Evolutionary conservation across 768 basidiomycete species (phyloP), one percentile per base, ranked within the genome.

Genomic region (Termitomyces sp.): DNA sequence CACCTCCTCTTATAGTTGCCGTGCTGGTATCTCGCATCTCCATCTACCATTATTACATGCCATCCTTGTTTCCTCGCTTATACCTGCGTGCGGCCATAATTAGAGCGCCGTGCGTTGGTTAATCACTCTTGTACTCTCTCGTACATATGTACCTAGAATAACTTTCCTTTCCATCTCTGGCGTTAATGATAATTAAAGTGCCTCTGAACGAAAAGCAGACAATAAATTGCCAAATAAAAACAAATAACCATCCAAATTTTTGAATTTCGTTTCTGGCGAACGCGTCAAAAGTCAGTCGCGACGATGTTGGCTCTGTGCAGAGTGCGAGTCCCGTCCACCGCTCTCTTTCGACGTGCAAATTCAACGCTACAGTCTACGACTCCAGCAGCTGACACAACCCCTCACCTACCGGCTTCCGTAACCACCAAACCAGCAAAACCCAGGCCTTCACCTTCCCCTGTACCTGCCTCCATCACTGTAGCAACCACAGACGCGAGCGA

Each of bases 241-340:
- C 58, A 65, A 59, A 65, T n/a, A 63, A 46, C 22, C 5, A 9
- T 47, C 53, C 62, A 59, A 65, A 61, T 57, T 59, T 59, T 65
- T 58, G 53, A 7, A 7, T 7, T 30, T 30, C 30, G 45, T 24
- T 32, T 42, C 8, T 6, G n/a, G 32, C 42, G 32, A 54, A 52
- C 57, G 58, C 53, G 59, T 48, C 47, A 13, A 20, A 9, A n/a
- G 54, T 48, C 22, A 45, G 55, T 48, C 49, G 38, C 57, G 45
- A 56, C 26, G 48, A 71, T 72, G 70, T 63, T 74, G 44, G 63
- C 64, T 56, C 61, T 70, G 12, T 66, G 71, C 63, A 65, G 64
- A 61, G 54, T 67, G n/a, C 61, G 67, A 42, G 52, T 53, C 45
- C 54, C 63, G n/a, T 47, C 65, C 33, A 35, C 56, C 35, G 45